Evolutionary conservation across 345 rosid species (phyloP), one percentile per base, ranked within the genome.

Genomic region (Acer campestre): DNA sequence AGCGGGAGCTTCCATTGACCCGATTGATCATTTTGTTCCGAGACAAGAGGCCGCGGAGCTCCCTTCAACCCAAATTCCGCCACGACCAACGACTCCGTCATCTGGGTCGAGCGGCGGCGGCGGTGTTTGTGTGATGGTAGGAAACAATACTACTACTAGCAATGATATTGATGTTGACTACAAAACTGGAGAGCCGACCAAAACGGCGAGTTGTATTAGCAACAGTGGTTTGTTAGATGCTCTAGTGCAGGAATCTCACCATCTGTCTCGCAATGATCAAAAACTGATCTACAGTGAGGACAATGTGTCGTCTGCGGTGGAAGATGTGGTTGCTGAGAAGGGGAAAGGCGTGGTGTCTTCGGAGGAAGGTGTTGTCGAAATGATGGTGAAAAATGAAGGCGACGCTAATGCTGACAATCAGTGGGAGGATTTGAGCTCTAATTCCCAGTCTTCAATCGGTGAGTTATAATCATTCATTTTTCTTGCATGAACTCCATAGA

Each of bases 161-260:
- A 59, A 59, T 11, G 67, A 65, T 35, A 51, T 73, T 29, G 22
- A 73, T 46, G 14, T 27, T 27, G 72, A 77, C 68, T 31, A 38
- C 42, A 67, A 70, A 73, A 51, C 70, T n/a, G 68, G 38, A 35
- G 38, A 12, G 44, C 55, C 58, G 38, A 48, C 62, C 44, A 67
- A 76, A 58, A 74, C 67, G 66, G 53, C 29, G 25, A 17, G 70
- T 18, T 16, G 1, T 59, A 22, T n/a, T 59, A 68, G 56, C 0
- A 87, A 84, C 25, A 87, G 94, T 70, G 95, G 91, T 31, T 73
- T 90, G 61, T 71, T 90, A 77, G 94, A 90, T 64, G 89, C 80
- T 17, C 82, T 91, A 71, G 67, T 93, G 75, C 77, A 83, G 81
- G 95, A 91, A 82, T 80, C 94, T 55, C 80, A 81, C 31, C 75